Evolutionary conservation across 2,329 filamentous ascomycete genomes (phyloP), one percentile per base, ranked within the genome.

Genomic region (Nothophoma quercina): DNA sequence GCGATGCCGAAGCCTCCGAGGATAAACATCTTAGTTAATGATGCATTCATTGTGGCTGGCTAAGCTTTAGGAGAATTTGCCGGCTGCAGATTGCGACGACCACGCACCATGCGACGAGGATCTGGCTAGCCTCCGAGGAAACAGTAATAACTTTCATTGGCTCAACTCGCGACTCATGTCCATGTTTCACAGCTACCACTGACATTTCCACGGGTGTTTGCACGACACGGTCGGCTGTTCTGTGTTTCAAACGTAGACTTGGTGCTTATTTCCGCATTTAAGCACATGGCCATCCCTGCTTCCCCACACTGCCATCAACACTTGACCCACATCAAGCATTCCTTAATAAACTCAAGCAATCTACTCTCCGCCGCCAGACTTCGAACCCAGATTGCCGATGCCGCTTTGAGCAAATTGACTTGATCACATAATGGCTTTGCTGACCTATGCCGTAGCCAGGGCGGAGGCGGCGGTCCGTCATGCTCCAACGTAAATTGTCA

Each of bases 271-370:
- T 44, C 33, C 22, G 19, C 23, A 29, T 7, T 30, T 23, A 16
- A 35, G 13, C 26, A 35, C 45, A 55, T 46, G 34, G 45, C 33
- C 28, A 46, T 25, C 51, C 45, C 40, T 50, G 46, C 36, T 46
- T 38, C 51, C 40, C 40, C 51, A 42, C 41, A 46, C 19, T 42
- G 15, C 21, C 22, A 35, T 35, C 12, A 38, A 34, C 28, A n/a
- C 33, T 43, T 42, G 43, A 38, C 38, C 50, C 43, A 53, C 43
- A 32, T 39, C 19, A 43, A 38, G 22, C 28, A 29, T 43, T 44
- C 43, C 38, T 53, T 48, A 48, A 48, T 53, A 38, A 38, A 21
- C 39, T 35, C 34, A 46, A 48, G 43, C 50, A 53, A 53, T 53
- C 16, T 53, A 53, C 28, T 34, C 33, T 39, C 39, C 39, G 39